Percentiles rank a stretch among this genome's conserved stretches.
These are phyloP conservation scores for Yarrowia alimentaria DNA, from an alignment of 805 yeast species.

Conservation along the genomic window DNA sequence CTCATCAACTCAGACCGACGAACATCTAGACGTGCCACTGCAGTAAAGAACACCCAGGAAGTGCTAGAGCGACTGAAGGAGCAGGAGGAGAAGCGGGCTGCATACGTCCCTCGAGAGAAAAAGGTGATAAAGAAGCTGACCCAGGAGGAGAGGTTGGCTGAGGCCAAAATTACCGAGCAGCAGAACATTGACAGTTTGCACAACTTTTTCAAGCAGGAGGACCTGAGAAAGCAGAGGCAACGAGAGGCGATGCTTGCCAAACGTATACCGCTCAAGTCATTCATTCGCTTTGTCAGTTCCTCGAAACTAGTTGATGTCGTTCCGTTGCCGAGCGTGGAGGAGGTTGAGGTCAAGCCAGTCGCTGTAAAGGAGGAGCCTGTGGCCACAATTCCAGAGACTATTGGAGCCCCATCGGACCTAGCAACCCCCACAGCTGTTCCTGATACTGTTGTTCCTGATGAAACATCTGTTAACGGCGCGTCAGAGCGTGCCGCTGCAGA, in stretches of 20 bases:
- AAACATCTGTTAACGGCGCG: too few relatives aligned
- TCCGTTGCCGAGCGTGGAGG: conserved; percentile 32
- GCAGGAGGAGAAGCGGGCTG: conserved; percentile 58
- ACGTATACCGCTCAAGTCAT: conserved; percentile 59
- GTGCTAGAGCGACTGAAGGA: conserved; percentile 67
- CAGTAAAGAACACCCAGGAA: conserved; percentile 73
- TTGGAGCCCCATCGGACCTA: too few relatives aligned
- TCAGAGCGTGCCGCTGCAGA: too few relatives aligned
- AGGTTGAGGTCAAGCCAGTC: conserved; percentile 39
- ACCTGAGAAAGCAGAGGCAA: conserved; percentile 73
- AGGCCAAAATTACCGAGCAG: conserved; percentile 83
- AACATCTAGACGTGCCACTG: conserved; percentile 73
- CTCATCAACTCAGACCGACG: conserved; percentile 57
- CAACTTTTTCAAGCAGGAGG: conserved; percentile 79
- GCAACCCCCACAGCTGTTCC: conserved; percentile 30
- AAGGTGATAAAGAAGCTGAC: conserved; percentile 46
- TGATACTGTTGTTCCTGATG: not conserved
- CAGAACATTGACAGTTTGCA: conserved; percentile 70
- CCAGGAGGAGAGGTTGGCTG: conserved; percentile 70
- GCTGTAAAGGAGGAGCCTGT: conserved; percentile 42
- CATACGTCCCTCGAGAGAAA: conserved; percentile 41
- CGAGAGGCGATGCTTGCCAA: conserved; percentile 67
- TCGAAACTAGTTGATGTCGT: conserved; percentile 58
- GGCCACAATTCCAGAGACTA: too few relatives aligned
- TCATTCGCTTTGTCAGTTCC: conserved; percentile 52